Conservation (phyloP, 1,284 basidiomycete genomes). For the Cutaneotrichosporon sp. region DNA sequence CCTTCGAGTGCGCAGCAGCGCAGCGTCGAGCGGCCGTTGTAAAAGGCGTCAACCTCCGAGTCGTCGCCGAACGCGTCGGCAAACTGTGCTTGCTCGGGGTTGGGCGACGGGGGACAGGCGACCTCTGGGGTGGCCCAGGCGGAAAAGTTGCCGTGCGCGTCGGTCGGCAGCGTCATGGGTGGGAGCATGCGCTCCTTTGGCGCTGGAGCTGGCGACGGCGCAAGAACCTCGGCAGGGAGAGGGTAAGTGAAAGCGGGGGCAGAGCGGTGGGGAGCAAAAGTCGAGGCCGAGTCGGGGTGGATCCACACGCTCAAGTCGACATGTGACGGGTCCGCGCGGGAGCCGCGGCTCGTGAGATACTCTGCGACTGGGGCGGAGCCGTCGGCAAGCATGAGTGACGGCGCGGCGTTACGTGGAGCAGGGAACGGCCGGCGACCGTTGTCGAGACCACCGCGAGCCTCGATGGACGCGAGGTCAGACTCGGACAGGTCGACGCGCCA, state of each 20-base stretch:
- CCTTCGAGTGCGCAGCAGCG: conserved; percentile 9
- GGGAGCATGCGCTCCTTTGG: neutral
- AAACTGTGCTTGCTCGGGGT: neutral
- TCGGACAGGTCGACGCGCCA: conserved; percentile 44
- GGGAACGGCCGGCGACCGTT: conserved; percentile 31
- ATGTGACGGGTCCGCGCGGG: conserved; percentile 29
- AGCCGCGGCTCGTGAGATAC: conserved; percentile 30
- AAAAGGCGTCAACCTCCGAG: too few species aligned
- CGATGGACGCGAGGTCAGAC: conserved; percentile 40
- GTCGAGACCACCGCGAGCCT: conserved; percentile 34
- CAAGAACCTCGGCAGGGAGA: neutral
- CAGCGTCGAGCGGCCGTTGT: neutral
- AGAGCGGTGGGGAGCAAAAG: conserved; percentile 6
- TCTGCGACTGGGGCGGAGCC: conserved; percentile 23
- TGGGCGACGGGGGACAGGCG: neutral
- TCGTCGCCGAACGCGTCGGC: neutral
- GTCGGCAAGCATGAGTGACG: conserved; percentile 29
- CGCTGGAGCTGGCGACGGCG: neutral
- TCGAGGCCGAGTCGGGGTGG: conserved; percentile 17
- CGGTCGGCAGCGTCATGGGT: neutral
- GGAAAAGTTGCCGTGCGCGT: neutral
- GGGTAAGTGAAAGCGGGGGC: conserved; percentile 17
- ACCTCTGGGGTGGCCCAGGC: neutral
- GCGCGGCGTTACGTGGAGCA: conserved; percentile 35
- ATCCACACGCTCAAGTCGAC: conserved; percentile 42